Evolutionary conservation across 1,284 basidiomycete genomes (phyloP), one percentile per base, ranked within the genome.

Genomic region (Ganoderma lingzhi): DNA sequence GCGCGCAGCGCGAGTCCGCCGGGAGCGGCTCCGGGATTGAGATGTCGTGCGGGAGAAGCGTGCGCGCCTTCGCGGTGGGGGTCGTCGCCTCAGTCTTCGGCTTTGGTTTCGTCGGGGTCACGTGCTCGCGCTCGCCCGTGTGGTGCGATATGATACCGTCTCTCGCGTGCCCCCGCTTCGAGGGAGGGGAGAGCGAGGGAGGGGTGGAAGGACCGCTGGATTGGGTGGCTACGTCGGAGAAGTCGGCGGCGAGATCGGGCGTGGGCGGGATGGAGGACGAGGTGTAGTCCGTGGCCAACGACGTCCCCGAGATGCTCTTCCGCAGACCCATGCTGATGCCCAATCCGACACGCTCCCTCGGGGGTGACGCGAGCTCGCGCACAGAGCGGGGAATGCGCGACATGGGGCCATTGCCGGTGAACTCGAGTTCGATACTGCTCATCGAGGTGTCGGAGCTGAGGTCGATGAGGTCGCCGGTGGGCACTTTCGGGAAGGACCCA

Each of bases 241-340:
- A 80, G 75, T 92, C 91, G 23, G 86, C 84, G n/a, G 85, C 82
- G 30, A 92, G 81, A 67, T 90, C 89, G 5, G 91, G 90, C 8
- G 86, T 90, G 39, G 83, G 83, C 23, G 86, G 85, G 8, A 80
- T 76, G 63, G 81, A 80, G 63, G 80, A 80, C 2, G 72, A 73
- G 15, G 75, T 77, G 64, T 78, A 77, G 23, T 75, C 75, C 10
- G 70, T 74, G 30, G 70, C 56, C 2, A 76, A 68, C 10, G 77
- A 78, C 10, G 76, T 75, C 5, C 69, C 58, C 2, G 77, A 76
- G 32, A 64, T 66, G 23, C 69, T 72, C 56, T 68, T 73, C 42
- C 64, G 69, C 62, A 70, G 32, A 9, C 64, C 67, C 32, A 71
- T 45, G 35, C 66, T 65, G 19, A 74, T 58, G 12, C 71, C 70